Base-by-base conservation (phyloP, 164 flowering plant species). In the Tinospora cordifolia region DNA sequence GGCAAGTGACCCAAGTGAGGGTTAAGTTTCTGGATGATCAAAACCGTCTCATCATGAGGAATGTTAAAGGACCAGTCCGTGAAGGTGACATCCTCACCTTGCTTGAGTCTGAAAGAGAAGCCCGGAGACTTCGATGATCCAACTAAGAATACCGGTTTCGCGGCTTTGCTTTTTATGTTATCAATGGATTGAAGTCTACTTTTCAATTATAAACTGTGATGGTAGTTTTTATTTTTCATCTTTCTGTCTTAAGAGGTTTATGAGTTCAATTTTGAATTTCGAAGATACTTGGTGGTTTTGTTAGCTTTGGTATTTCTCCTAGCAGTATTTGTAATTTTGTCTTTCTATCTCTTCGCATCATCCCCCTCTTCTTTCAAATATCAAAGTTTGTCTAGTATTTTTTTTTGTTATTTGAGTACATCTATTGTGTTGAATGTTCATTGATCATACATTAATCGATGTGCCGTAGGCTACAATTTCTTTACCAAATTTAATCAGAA, bases 1-100 rank as follows among this genome's bases (percentile, higher is more conserved):
- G 75, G 6, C 75, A 73, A 63, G 75, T 73, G 39, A 72, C 75
- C 41, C 76, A 74, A 57, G 76, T 74, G 22, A 68, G 76, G 39
- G 68, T 74, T 6, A 63, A 63, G 76, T 74, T 74, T 69, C 17
- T 74, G 63, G 76, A 68, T 69, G 76, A 74, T 54, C 63, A 49
- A 24, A 74, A 69, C 72, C 71, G 76, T 47, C 38, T 63, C 26
- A 69, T 74, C 68, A 74, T 74, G 72, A 62, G 76, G 67, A 74
- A 74, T 46, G 76, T 74, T 10, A 74, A 73, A 11, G 76, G 76
- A 69, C 76, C 76, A 44, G 63, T 74, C 11, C 67, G 68, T 0
- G 76, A 67, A 47, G 76, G 72, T n/a, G 76, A 74, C 58, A 40
- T 62, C 22, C 72, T 74, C 67, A 30, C 72, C 27, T 67, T 69